Conservation (phyloP, 331 rosid species). For the Phaseolus coccineus region DNA sequence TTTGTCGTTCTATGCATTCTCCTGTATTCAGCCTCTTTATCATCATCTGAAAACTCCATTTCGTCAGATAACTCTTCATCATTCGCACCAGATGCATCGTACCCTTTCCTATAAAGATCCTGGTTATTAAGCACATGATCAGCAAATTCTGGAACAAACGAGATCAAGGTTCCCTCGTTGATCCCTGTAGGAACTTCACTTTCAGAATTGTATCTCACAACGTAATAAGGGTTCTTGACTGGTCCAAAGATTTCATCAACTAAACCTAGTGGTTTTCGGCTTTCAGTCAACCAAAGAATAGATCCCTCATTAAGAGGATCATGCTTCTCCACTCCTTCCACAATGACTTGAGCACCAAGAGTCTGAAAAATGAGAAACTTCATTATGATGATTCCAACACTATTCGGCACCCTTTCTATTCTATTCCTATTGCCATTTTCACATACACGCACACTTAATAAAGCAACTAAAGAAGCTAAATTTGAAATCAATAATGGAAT, state of each 20-base stretch:
- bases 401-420: constrained; percentile 10
- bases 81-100: constrained; percentile 87
- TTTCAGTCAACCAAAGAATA: constrained; percentile 84
- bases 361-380: constrained; percentile 57
- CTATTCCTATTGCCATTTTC: background rate
- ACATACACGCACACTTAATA: background rate
- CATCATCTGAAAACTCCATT: constrained; percentile 92
- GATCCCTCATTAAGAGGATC: constrained; percentile 87
- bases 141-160: constrained; percentile 85
- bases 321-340: constrained; percentile 89
- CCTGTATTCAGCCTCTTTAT: constrained; percentile 83
- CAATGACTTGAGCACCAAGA: constrained; percentile 73
- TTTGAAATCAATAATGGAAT: constrained; percentile 4
- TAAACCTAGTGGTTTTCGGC: constrained; percentile 73
- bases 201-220: constrained; percentile 86
- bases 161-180: constrained; percentile 60
- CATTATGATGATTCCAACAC: constrained; percentile 38
- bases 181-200: constrained; percentile 73
- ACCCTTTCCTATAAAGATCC: constrained; percentile 82
- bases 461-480: constrained; percentile 29
- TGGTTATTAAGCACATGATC: constrained; percentile 74
- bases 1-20: constrained; percentile 61
- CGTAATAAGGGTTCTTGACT: constrained; percentile 80
- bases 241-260: constrained; percentile 97
- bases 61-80: constrained; percentile 88